Conservation (phyloP, 2,329 filamentous ascomycete species). For the Fusarium sambucinum region DNA sequence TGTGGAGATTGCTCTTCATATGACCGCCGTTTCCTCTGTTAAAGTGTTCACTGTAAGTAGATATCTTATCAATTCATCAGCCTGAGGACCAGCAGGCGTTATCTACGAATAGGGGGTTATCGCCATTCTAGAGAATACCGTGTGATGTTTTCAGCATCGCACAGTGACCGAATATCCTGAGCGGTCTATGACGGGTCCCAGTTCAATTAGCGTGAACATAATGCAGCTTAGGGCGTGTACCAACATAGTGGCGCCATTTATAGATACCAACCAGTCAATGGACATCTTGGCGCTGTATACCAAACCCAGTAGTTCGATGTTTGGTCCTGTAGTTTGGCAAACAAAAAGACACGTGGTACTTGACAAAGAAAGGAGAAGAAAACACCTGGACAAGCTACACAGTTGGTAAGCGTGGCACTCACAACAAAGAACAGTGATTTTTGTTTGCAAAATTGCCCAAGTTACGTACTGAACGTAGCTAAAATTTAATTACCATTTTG, state of each 20-base stretch:
- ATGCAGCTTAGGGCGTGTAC: background rate
- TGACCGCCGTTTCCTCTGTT: background rate
- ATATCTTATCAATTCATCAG: background rate
- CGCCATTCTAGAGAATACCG: background rate
- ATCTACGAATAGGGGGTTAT: background rate
- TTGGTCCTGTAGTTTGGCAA: background rate
- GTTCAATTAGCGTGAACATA: background rate
- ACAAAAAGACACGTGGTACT: background rate
- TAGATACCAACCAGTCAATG: background rate
- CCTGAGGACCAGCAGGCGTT: background rate
- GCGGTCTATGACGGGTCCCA: background rate
- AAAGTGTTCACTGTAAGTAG: rapidly evolving
- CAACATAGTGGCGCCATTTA: background rate
- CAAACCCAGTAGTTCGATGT: background rate
- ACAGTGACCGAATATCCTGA: background rate
- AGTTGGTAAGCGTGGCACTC: rapidly evolving
- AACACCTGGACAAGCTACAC: too few relatives aligned
- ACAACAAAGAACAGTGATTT: background rate
- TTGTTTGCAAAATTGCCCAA: too few relatives aligned
- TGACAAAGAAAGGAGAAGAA: too few relatives aligned
- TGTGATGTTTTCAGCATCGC: rapidly evolving
- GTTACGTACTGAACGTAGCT: too few relatives aligned
- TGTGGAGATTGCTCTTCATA: background rate
- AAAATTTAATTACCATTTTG: too few relatives aligned
- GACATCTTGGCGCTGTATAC: too few relatives aligned